phyloP scores from a whole-genome alignment of 23 red algal species.

The Gracilaria gracilis region DNA sequence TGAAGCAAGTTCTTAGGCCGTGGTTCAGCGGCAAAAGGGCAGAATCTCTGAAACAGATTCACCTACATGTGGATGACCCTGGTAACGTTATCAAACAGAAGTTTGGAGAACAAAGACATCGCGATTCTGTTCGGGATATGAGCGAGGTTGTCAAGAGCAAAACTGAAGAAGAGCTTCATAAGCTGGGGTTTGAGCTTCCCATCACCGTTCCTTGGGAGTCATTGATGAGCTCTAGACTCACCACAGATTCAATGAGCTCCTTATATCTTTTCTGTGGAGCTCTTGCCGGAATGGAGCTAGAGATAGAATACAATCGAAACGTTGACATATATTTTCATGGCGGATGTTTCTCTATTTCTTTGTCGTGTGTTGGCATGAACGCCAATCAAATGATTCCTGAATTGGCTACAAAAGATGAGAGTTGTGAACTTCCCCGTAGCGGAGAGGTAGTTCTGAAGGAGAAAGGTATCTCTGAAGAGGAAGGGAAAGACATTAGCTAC shows the following conservation, averaged over 20 bases:
- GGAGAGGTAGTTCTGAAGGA: slow-evolving; percentile 2
- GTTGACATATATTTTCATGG: slow-evolving; percentile 1
- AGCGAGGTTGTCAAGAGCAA: not conserved
- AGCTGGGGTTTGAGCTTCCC: not conserved
- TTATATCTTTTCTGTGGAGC: slow-evolving; percentile 27
- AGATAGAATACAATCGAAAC: not conserved
- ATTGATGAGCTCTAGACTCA: not conserved
- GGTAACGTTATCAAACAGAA: slow-evolving; percentile 8
- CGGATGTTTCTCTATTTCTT: not conserved
- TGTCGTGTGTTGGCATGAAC: slow-evolving; percentile 1
- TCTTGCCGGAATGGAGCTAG: not conserved
- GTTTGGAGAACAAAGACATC: not conserved
- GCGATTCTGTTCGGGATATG: too few relatives aligned
- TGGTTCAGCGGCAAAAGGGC: not conserved
- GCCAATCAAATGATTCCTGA: not conserved
- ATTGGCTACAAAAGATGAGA: slow-evolving; percentile 6
- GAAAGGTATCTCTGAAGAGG: not conserved
- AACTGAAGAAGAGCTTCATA: not conserved
- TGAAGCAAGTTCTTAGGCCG: slow-evolving; percentile 25
- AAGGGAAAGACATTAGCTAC: not conserved
- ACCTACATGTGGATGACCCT: slow-evolving; percentile 24
- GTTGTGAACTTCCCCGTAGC: not conserved
- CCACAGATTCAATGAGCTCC: not conserved
- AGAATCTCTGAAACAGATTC: not conserved
- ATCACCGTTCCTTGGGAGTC: not conserved